These are phyloP conservation scores for Viola pubescens DNA, from an alignment of 441 rosid species.

Conservation along the genomic window DNA sequence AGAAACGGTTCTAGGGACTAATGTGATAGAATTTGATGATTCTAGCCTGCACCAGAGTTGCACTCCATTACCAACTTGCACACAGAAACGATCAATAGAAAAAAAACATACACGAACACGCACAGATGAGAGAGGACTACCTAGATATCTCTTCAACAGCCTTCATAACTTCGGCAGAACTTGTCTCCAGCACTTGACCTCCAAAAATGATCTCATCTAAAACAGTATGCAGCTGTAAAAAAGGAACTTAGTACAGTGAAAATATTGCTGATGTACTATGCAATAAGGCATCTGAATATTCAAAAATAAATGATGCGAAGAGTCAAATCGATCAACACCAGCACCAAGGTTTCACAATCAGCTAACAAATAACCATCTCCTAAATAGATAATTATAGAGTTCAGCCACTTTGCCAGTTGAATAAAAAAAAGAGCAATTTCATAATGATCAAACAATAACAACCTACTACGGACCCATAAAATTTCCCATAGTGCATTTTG, in stretches of 20 bases:
- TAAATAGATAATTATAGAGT: no score
- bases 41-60: constrained; percentile 52
- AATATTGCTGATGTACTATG: no score
- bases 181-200: constrained; percentile 95
- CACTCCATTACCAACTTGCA: neutral
- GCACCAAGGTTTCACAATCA: no score
- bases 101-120: neutral
- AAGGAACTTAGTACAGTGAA: neutral
- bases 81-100: neutral
- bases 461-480: no score
- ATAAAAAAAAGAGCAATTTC: no score
- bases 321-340: neutral
- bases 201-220: constrained; percentile 85
- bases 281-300: no score
- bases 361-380: no score
- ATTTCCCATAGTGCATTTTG: neutral
- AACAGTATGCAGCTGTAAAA: constrained; percentile 68
- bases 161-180: constrained; percentile 66
- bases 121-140: constrained; percentile 25
- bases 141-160: constrained; percentile 82
- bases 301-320: no score
- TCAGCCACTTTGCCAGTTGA: no score
- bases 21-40: constrained; percentile 53
- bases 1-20: constrained; percentile 73
- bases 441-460: no score